phyloP scores from a whole-genome alignment of 345 rosid species.

The Dovyalis caffra region DNA sequence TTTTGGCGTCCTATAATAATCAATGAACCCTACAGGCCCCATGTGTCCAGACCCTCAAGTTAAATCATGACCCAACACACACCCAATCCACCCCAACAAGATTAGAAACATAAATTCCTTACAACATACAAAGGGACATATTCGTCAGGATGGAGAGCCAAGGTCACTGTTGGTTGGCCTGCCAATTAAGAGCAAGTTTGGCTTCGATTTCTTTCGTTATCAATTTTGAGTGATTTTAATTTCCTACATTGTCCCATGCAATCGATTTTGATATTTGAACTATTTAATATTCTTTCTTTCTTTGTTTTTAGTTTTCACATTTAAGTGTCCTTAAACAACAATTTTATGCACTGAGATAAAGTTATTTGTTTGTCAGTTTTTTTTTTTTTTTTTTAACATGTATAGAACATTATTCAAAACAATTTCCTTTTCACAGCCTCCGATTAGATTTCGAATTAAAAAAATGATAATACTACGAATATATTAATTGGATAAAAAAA shows the following conservation, averaged over 20 bases:
- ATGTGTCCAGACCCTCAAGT: slow-evolving; percentile 12
- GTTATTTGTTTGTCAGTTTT: too few species aligned
- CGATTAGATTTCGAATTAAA: too few species aligned
- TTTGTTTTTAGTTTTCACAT: too few species aligned
- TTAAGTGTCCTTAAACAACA: too few species aligned
- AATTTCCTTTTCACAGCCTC: too few species aligned
- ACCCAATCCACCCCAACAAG: not conserved
- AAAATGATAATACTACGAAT: too few species aligned
- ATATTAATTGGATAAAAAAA: too few species aligned
- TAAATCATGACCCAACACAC: not conserved
- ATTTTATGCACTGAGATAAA: too few species aligned
- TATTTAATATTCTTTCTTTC: too few species aligned
- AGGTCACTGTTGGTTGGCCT: not conserved
- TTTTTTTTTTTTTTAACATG: too few species aligned
- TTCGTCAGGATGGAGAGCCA: not conserved
- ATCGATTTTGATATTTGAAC: not conserved
- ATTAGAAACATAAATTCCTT: slow-evolving; percentile 1
- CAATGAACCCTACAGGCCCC: slow-evolving; percentile 1
- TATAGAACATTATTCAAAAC: too few species aligned
- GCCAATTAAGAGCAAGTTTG: not conserved
- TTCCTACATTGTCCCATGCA: not conserved
- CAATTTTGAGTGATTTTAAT: not conserved
- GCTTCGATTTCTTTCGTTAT: not conserved
- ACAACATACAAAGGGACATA: not conserved
- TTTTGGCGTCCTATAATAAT: not conserved